Evolutionary conservation across 768 basidiomycete species (phyloP).

Genomic region (Tubosaeta brunneosetosa): DNA sequence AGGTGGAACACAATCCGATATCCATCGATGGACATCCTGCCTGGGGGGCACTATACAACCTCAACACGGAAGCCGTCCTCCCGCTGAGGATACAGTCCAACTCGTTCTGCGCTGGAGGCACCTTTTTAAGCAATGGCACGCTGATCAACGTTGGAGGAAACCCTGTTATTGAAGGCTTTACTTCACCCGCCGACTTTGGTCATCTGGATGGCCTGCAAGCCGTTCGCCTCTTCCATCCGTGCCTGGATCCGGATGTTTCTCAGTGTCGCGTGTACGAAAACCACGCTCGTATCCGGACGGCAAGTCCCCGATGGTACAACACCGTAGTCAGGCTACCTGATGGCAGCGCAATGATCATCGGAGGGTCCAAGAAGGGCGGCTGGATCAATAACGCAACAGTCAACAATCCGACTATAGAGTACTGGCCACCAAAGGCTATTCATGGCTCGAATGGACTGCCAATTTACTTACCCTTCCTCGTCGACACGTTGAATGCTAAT

Average conservation of each 20-base stretch:
- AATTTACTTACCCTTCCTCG: constrained; percentile 57
- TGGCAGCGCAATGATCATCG: constrained; percentile 81
- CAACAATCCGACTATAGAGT: constrained; percentile 81
- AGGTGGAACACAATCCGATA: constrained; percentile 82
- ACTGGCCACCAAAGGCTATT: constrained; percentile 75
- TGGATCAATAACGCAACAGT: constrained; percentile 82
- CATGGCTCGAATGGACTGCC: constrained; percentile 64
- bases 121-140: constrained; percentile 73
- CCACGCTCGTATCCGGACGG: constrained; percentile 61
- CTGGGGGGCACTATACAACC: constrained; percentile 73
- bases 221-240: constrained; percentile 68
- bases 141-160: constrained; percentile 79
- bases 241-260: constrained; percentile 42
- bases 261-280: constrained; percentile 64
- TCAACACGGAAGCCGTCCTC: constrained; percentile 55
- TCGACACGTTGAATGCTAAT: constrained; percentile 74
- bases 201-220: constrained; percentile 71
- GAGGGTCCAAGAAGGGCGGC: constrained; percentile 76
- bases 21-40: constrained; percentile 71
- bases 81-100: constrained; percentile 69
- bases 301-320: constrained; percentile 78
- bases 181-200: constrained; percentile 69
- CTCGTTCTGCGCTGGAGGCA: constrained; percentile 83
- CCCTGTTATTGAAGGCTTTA: constrained; percentile 61
- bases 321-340: constrained; percentile 65